Base-by-base conservation (phyloP, 805 yeast species). In the Cyberlindnera suaveolens region DNA sequence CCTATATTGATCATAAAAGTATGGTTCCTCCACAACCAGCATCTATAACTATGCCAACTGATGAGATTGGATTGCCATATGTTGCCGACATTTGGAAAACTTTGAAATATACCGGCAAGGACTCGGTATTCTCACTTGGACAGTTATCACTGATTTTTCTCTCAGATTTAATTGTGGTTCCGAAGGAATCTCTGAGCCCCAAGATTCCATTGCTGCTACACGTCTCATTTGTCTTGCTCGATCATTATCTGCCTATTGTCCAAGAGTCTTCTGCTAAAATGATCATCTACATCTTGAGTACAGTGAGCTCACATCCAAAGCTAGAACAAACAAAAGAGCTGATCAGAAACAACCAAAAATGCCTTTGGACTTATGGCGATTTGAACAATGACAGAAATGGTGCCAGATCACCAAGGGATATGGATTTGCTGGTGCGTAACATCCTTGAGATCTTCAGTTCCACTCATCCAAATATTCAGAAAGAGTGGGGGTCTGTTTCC, bases 291-390 rank as follows among this genome's bases (percentile, higher is more conserved):
- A 64, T 86, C 37, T 72, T 90, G 19, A 79, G 79, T 27, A 70
- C 82, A 2, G 73, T 75, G 0, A 69, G 72, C 6, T 70, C 75
- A 13, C 69, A 68, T 36, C 79, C 76, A 30, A 75, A 74, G 45
- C 70, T 83, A 2, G 74, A 67, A 33, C 75, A 72, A 36, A 72
- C 84, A 1, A 78, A 85, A 13, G 76, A 75, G 8, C 52, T 74
- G 19, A 66, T 90, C 36, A 66, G 87, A 50, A 65, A 71, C 40
- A 70, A 73, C 32, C 69, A 74, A 49, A 64, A 65, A 39, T 52
- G 48, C 26, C 60, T 85, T 5, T 93, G 99, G 99, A 71, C 80
- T 0, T 91, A 93, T 58, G 95, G 86, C 52, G 96, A 90, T 58
- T 65, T 90, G 53, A 77, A 78, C 47, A 80, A 80, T 47, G 90